Evolutionary conservation across 441 rosid genomes (phyloP).

Genomic region (Mallotus japonicus): DNA sequence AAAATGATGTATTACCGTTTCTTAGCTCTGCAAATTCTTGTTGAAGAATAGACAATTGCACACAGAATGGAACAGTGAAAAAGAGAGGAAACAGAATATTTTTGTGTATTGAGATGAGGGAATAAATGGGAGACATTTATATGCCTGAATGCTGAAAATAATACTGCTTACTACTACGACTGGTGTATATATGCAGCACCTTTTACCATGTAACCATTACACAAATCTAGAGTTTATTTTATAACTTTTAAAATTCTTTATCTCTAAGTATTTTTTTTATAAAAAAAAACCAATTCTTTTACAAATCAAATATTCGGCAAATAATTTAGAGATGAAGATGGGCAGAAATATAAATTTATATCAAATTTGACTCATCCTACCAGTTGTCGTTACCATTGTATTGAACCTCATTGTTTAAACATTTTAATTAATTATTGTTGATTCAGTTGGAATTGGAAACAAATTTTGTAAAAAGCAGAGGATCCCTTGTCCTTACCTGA

Average conservation of each 20-base stretch:
- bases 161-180: too few relatives aligned
- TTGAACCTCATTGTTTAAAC: neutral
- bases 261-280: neutral
- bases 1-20: slow-evolving; percentile 32
- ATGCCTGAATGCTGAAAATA: neutral
- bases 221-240: too few relatives aligned
- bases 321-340: too few relatives aligned
- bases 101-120: slow-evolving; percentile 9
- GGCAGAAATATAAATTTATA: too few relatives aligned
- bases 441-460: slow-evolving; percentile 6
- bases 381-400: too few relatives aligned
- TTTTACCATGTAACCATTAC: too few relatives aligned
- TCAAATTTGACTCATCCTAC: too few relatives aligned
- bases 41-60: slow-evolving; percentile 7
- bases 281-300: neutral
- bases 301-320: too few relatives aligned
- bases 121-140: neutral
- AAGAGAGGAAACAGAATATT: slow-evolving; percentile 16
- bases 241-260: neutral
- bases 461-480: slow-evolving; percentile 14
- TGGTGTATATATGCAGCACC: too few relatives aligned
- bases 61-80: slow-evolving; percentile 14
- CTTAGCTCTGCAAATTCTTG: slow-evolving; percentile 7
- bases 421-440: neutral
- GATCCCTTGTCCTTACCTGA: neutral